These are phyloP conservation scores for Aulographum hederae DNA, from an alignment of 2,329 filamentous ascomycete species.

Conservation along the genomic window DNA sequence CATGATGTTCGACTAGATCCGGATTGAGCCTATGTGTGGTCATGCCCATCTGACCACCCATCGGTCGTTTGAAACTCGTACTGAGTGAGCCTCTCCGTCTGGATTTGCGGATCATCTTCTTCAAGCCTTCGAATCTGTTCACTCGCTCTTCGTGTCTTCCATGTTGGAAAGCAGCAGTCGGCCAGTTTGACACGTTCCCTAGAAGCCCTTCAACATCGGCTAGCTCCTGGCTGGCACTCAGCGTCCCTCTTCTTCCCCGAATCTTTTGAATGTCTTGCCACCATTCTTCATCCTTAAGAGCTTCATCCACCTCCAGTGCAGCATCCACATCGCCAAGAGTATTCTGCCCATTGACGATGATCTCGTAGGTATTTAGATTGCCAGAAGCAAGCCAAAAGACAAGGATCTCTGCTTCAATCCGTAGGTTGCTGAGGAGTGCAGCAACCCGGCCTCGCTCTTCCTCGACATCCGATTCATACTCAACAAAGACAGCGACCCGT, in stretches of 20 bases:
- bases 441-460: constrained; percentile 59
- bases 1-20: constrained; percentile 31
- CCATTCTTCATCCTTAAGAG: constrained; percentile 58
- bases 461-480: constrained; percentile 69
- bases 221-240: constrained; percentile 24
- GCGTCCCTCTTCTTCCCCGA: constrained; percentile 14
- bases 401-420: constrained; percentile 61
- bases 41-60: constrained; percentile 54
- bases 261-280: constrained; percentile 55
- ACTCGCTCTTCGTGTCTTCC: constrained; percentile 17
- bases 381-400: constrained; percentile 73
- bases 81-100: constrained; percentile 30
- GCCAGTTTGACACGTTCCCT: constrained; percentile 27
- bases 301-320: constrained; percentile 42
- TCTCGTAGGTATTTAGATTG: constrained; percentile 43
- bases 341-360: constrained; percentile 54
- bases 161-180: constrained; percentile 33
- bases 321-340: constrained; percentile 31
- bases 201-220: constrained; percentile 26
- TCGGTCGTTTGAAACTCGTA: too few relatives aligned
- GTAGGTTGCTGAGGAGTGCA: constrained; percentile 58
- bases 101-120: constrained; percentile 42
- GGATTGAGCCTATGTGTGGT: constrained; percentile 54
- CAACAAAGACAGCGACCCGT: constrained; percentile 72
- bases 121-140: constrained; percentile 36